phyloP scores from a whole-genome alignment of 352 stramenopile genomes.

The Phytophthora fragariae region DNA sequence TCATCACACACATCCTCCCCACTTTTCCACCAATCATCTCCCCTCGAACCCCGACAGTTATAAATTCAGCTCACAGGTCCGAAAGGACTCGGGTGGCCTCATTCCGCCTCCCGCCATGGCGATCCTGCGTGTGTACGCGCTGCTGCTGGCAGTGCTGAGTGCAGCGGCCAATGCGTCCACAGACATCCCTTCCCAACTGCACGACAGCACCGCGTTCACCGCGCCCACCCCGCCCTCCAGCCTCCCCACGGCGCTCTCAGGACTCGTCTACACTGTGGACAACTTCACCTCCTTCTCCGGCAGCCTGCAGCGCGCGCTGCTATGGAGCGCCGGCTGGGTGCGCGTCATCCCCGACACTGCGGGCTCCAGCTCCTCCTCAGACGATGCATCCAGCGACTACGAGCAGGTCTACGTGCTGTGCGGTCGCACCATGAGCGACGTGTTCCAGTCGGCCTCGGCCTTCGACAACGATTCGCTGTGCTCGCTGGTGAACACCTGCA shows the following conservation, averaged over 20 bases:
- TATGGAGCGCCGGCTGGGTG: constrained; percentile 52
- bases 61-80: constrained; percentile 25
- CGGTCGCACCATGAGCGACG: constrained; percentile 50
- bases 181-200: constrained; percentile 27
- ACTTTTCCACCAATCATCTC: no score
- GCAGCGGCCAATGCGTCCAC: not conserved
- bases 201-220: constrained; percentile 31
- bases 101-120: constrained; percentile 25
- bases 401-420: constrained; percentile 54
- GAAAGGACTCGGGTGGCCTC: not conserved
- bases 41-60: not conserved
- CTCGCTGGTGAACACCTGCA: constrained; percentile 35
- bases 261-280: constrained; percentile 1
- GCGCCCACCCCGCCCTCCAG: constrained; percentile 7
- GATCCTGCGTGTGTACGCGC: not conserved
- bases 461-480: constrained; percentile 34
- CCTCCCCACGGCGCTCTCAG: constrained; percentile 19
- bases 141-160: not conserved
- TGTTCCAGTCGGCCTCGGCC: constrained; percentile 28
- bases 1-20: no score
- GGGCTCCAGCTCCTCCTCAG: not conserved
- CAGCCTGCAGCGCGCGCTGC: constrained; percentile 46
- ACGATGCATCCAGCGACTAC: constrained; percentile 26
- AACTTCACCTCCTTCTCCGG: constrained; percentile 30
- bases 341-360: constrained; percentile 3